Percentiles rank a stretch among this genome's conserved stretches.
Conservation (phyloP, 139 green algal genomes). For the Mesostigma viride region DNA sequence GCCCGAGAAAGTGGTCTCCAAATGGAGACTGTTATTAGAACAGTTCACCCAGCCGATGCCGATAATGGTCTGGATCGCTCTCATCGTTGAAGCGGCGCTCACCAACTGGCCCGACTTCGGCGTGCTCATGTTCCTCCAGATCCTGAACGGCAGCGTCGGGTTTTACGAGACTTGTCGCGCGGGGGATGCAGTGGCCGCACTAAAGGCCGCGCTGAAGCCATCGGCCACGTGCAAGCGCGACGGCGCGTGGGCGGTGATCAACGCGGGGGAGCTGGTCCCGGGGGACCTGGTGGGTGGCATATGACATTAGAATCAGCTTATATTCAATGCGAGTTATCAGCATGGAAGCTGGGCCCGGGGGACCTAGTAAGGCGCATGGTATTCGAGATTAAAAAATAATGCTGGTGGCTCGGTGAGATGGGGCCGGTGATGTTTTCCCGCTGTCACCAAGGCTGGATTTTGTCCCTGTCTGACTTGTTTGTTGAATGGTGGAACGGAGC, state of each 20-base stretch:
- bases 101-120: slow-evolving; percentile 53
- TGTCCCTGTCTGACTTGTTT: too few species aligned
- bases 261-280: slow-evolving; percentile 55
- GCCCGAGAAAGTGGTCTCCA: slow-evolving; percentile 51
- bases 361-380: too few species aligned
- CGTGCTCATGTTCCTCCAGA: slow-evolving; percentile 71
- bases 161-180: slow-evolving; percentile 68
- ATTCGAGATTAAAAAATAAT: too few species aligned
- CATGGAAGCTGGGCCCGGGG: too few species aligned
- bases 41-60: slow-evolving; percentile 71
- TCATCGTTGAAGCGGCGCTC: slow-evolving; percentile 62
- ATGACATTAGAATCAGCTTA: too few species aligned
- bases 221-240: slow-evolving; percentile 62
- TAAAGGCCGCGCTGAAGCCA: slow-evolving; percentile 73
- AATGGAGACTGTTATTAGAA: slow-evolving; percentile 25
- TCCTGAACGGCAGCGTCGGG: slow-evolving; percentile 65
- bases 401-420: too few species aligned
- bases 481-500: too few species aligned
- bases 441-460: too few species aligned
- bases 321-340: too few species aligned
- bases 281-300: slow-evolving; percentile 71
- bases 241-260: slow-evolving; percentile 52
- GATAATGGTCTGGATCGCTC: slow-evolving; percentile 82
- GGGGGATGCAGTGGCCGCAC: slow-evolving; percentile 64
- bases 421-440: too few species aligned